Evolutionary conservation across 225 moss, liverwort and hornwort genomes (phyloP).

Genomic region (Neckera pumila): DNA sequence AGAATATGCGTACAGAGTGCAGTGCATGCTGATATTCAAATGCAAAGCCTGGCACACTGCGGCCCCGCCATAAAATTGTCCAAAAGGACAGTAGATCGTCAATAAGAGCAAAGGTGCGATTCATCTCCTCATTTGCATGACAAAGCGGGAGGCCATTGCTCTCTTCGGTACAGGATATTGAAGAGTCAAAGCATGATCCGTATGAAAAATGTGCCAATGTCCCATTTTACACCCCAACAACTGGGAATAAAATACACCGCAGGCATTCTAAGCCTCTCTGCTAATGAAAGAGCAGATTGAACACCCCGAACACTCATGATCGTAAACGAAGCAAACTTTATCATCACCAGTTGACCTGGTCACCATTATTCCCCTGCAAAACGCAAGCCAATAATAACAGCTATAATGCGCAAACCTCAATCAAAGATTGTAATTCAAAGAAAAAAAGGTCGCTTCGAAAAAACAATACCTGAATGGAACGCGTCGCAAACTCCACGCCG

Average conservation of each 20-base stretch:
- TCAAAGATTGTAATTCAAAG: neutral
- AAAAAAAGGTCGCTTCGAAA: neutral
- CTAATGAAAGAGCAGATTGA: neutral
- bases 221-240: neutral
- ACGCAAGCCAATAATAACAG: neutral
- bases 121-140: neutral
- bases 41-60: neutral
- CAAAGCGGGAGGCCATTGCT: neutral
- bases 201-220: neutral
- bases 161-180: neutral
- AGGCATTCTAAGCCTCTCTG: neutral
- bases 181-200: neutral
- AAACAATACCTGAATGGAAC: constrained; percentile 46
- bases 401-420: neutral
- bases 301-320: neutral
- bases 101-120: neutral
- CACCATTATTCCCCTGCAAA: neutral
- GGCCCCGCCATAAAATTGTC: neutral
- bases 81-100: neutral
- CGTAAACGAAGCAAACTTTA: neutral
- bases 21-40: neutral
- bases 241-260: neutral
- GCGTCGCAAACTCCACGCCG: constrained; percentile 89
- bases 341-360: neutral
- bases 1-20: neutral